Evolutionary conservation across 106 monocot species (phyloP), one percentile per base, ranked within the genome.

Genomic region (Dendrobium chrysotoxum): DNA sequence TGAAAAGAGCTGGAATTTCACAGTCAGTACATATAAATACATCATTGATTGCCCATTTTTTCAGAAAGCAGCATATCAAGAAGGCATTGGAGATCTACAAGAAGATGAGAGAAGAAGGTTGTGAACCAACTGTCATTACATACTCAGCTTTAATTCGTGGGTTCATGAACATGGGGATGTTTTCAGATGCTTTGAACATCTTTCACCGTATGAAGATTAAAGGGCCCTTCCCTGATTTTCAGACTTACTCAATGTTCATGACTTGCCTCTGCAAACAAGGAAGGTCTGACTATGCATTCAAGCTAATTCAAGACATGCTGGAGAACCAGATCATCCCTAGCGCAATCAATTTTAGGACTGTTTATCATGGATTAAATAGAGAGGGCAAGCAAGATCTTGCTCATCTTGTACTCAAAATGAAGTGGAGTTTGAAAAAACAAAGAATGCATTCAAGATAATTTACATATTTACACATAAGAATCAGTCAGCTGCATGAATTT

Each of bases 191-290:
- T 42, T 98, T 92, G 94, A 70, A 82, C 70, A 40, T 88, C 2
- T 98, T 89, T 73, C 25, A 57, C 7, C 46, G 20, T 5, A 89
- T 98, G 94, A 89, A 88, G 68, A 26, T 79, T 15, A 86, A 87
- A 78, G 97, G 94, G 0, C 87, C 90, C 13, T 71, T 5, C 38
- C 97, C 94, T 58, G 97, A 92, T 88, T 98, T 98, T 38, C 79
- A 88, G 66, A 88, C 92, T 7, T 98, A 94, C 75, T 94, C 94
- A 0, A 89, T 92, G 94, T 92, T 98, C 84, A 91, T 98, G 31
- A 46, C 72, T 21, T 94, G 84, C 77, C 86, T 98, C 8, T 94
- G 94, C 75, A 88, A 86, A 78, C 82, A 6, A 5, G 89, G 94
- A 0, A 89, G 84, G 81, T 92, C 97, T 17, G 90, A 88, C 80